Base-by-base conservation (phyloP, 148 eudicot species). In the Rhododendron ferrugineum region DNA sequence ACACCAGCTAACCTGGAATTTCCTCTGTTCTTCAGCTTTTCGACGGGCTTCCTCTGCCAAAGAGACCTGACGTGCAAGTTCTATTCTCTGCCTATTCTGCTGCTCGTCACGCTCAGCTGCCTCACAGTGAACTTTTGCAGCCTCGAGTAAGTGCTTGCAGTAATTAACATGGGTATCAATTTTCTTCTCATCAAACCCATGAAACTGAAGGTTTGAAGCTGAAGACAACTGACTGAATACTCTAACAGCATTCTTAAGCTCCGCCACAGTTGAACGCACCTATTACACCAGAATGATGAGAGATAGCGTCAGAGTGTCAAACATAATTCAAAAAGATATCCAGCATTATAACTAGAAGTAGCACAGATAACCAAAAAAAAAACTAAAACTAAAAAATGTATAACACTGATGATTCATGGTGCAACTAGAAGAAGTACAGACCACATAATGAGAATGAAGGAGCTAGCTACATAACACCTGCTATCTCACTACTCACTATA, bases 181-280 rank as follows among this genome's bases (percentile, higher is more conserved):
- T 91, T 95, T 97, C 90, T 95, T 97, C 91, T 95, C 98, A 82
- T 97, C 99, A 88, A 97, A 95, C 80, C 98, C 98, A 86, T 97
- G 99, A 84, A 91, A 91, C 23, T 97, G 95, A 82, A 91, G 93
- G 83, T 92, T 90, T 68, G 96, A 95, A 85, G 93, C 92, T 46
- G 95, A 91, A 86, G 99, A 94, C 76, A 97, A 88, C 85, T 94
- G 93, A 88, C 96, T 92, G 92, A 97, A 97, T 68, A 97, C 79
- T 52, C 98, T 93, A 87, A 97, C 93, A 46, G 99, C 99, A 89
- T 92, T 95, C 89, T 91, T 90, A 73, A 95, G 92, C 92, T 97
- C 99, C 11, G 93, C 88, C 85, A 97, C 97, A 15, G 98, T 92
- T 74, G 97, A 85, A 46, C 98, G 98, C 89, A 94, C 95, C 99